Evolutionary conservation across 345 rosid species (phyloP).

Genomic region (Raphanus sativus): DNA sequence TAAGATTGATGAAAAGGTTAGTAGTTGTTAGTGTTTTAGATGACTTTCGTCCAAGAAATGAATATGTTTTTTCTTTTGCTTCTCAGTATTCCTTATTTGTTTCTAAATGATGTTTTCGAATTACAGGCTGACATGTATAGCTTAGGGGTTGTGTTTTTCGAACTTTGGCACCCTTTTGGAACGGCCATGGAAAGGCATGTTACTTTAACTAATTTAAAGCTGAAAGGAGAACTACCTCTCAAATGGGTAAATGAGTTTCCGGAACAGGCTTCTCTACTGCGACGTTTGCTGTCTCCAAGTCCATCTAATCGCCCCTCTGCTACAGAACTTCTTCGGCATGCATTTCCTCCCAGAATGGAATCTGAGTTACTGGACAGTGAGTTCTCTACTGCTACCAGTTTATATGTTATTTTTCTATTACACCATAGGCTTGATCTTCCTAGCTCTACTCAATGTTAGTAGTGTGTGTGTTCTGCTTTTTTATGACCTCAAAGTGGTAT

Average conservation of each 20-base stretch:
- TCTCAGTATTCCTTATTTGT: neutral
- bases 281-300: conserved; percentile 77
- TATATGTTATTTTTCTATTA: conserved; percentile 7
- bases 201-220: conserved; percentile 75
- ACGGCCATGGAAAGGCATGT: conserved; percentile 91
- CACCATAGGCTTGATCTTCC: neutral
- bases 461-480: neutral
- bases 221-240: conserved; percentile 79
- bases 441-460: conserved; percentile 16
- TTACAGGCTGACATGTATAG: conserved; percentile 97
- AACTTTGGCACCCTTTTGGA: conserved; percentile 93
- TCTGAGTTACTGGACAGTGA: conserved; percentile 79
- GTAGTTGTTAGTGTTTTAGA: conserved; percentile 18
- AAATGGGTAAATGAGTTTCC: conserved; percentile 80
- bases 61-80: conserved; percentile 11
- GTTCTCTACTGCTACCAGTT: conserved; percentile 29
- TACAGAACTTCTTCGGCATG: conserved; percentile 71
- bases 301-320: conserved; percentile 99
- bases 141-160: conserved; percentile 90
- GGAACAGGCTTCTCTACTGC: conserved; percentile 80
- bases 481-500: neutral
- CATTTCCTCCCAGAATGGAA: conserved; percentile 93
- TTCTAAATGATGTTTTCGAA: conserved; percentile 18
- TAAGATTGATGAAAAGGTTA: conserved; percentile 95
- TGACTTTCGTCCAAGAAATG: conserved; percentile 23